Evolutionary conservation across 129 eudicot genomes (phyloP).

Genomic region (Scalesia atractyloides): DNA sequence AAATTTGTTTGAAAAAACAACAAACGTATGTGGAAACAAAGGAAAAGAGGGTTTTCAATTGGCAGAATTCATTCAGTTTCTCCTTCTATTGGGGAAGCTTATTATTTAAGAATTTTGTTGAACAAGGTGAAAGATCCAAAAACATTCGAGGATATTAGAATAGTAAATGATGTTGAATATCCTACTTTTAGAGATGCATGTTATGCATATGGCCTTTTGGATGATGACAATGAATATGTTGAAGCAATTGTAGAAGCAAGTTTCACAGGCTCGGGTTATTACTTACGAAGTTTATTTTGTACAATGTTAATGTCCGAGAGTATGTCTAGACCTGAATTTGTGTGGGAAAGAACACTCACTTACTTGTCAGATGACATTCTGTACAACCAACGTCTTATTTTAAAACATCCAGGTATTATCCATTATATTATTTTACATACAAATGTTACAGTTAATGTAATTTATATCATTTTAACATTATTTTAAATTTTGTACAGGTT

Average conservation of each 20-base stretch:
- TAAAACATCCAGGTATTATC: neutral
- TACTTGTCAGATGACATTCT: neutral
- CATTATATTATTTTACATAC: neutral
- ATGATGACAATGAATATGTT: neutral
- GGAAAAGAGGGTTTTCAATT: neutral
- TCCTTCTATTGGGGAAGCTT: neutral
- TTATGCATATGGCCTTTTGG: conserved; percentile 9
- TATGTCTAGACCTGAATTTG: neutral
- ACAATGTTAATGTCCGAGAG: neutral
- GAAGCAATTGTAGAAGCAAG: neutral
- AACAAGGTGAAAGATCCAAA: neutral
- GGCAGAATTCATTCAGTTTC: neutral
- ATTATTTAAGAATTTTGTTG: too few relatives aligned
- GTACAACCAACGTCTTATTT: neutral
- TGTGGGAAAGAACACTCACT: neutral
- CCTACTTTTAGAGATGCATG: neutral
- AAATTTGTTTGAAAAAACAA: conserved; percentile 1
- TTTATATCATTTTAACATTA: neutral
- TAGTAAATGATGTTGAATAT: neutral
- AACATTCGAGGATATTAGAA: neutral
- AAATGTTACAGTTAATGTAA: too few relatives aligned
- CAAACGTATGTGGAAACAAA: neutral
- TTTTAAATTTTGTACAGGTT: neutral
- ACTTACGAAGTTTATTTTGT: too few relatives aligned
- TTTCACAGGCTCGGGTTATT: neutral